These are phyloP conservation scores for Entomophthora muscae DNA, from an alignment of 371 early-diverging fungal genomes.

Conservation along the genomic window DNA sequence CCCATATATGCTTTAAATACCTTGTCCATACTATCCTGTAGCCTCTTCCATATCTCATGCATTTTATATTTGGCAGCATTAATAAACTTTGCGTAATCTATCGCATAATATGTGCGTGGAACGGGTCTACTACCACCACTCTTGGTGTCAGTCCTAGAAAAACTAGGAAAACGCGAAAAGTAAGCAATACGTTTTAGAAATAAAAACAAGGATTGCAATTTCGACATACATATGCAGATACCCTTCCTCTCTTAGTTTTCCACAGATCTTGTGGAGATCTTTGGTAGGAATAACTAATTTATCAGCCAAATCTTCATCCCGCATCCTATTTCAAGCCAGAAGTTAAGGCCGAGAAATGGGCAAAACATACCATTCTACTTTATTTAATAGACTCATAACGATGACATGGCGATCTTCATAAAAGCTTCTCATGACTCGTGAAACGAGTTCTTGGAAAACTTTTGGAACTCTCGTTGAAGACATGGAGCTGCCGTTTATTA, in stretches of 20 bases:
- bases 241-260: conserved; percentile 52
- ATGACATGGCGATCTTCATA: conserved; percentile 63
- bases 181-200: no score
- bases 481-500: no score
- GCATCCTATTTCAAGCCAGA: conserved; percentile 19
- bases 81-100: conserved; percentile 84
- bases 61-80: conserved; percentile 86
- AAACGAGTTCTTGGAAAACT: conserved; percentile 50
- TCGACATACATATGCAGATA: conserved; percentile 49
- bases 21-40: conserved; percentile 45
- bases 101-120: conserved; percentile 60
- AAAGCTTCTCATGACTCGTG: conserved; percentile 68
- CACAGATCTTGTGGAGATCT: conserved; percentile 64
- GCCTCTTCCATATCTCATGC: conserved; percentile 57
- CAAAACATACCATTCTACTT: conserved; percentile 25
- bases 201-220: no score
- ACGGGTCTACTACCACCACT: conserved; percentile 41
- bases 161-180: conserved; percentile 23
- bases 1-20: no score
- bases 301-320: conserved; percentile 61
- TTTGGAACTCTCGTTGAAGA: neutral
- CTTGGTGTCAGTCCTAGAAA: conserved; percentile 36
- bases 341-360: neutral
- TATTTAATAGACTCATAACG: conserved; percentile 60
- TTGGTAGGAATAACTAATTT: conserved; percentile 42